Percentiles rank a stretch among this genome's conserved stretches.
These are phyloP conservation scores for Fusarium chaquense DNA, from an alignment of 2,329 filamentous ascomycete species.

Conservation along the genomic window DNA sequence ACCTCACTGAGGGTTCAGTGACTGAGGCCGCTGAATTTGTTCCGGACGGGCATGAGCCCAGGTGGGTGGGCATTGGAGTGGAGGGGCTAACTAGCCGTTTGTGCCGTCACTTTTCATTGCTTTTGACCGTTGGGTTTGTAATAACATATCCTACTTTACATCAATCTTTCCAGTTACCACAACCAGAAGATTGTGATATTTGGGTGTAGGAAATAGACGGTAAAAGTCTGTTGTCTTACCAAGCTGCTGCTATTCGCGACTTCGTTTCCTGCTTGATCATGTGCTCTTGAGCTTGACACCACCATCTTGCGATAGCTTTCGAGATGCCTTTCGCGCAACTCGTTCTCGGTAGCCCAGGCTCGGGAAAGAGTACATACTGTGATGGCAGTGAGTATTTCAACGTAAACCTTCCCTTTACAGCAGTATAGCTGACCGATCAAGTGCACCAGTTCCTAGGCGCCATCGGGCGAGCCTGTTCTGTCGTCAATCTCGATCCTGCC, in stretches of 20 bases:
- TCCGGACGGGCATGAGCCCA: conserved; percentile 23
- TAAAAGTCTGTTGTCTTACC: conserved; percentile 21
- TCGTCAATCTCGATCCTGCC: conserved; percentile 96
- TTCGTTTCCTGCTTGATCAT: conserved; percentile 34
- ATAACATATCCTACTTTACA: conserved; percentile 14
- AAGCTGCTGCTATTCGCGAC: background rate
- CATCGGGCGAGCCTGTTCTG: conserved; percentile 92
- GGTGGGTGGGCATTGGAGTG: background rate
- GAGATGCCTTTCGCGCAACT: conserved; percentile 78
- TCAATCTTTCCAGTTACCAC: conserved; percentile 7
- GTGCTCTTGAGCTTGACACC: conserved; percentile 41
- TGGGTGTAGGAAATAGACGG: conserved; percentile 18
- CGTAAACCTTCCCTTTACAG: rapidly evolving
- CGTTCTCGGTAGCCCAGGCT: conserved; percentile 91
- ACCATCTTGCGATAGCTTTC: conserved; percentile 28
- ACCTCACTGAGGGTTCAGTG: conserved; percentile 33
- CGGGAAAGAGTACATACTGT: conserved; percentile 97
- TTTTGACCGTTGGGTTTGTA: conserved; percentile 7
- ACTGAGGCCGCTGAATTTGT: conserved; percentile 39
- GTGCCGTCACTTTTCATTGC: conserved; percentile 33
- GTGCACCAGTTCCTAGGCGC: conserved; percentile 98
- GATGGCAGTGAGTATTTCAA: conserved; percentile 78
- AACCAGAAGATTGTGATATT: background rate
- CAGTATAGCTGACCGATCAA: conserved; percentile 48
- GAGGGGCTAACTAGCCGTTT: conserved; percentile 28